Evolutionary conservation across 805 yeast species (phyloP).

Genomic region (Yamadazyma tumulicola): DNA sequence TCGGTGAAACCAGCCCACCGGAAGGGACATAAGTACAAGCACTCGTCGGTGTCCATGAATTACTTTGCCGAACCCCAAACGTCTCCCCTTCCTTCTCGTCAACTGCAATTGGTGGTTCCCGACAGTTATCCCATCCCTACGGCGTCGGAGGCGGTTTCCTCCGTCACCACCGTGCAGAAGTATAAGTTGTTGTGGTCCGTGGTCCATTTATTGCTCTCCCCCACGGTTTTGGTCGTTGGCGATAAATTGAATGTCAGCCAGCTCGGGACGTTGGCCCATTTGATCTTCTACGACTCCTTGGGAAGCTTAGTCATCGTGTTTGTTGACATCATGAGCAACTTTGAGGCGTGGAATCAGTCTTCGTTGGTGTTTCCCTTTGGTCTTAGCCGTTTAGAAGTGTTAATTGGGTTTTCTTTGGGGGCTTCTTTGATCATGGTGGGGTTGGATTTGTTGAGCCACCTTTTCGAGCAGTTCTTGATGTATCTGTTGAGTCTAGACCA

Average conservation of each 20-base stretch:
- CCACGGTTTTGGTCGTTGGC: constrained; percentile 58
- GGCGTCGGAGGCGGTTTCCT: constrained; percentile 54
- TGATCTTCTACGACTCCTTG: constrained; percentile 81
- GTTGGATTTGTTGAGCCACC: constrained; percentile 80
- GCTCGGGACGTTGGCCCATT: constrained; percentile 77
- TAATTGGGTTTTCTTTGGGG: constrained; percentile 82
- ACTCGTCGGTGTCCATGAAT: constrained; percentile 94
- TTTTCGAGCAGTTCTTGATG: constrained; percentile 70
- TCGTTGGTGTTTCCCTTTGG: constrained; percentile 90
- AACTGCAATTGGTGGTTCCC: constrained; percentile 34
- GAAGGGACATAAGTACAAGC: constrained; percentile 93
- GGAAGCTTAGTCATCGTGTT: constrained; percentile 66
- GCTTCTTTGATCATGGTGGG: constrained; percentile 89
- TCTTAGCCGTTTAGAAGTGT: constrained; percentile 82
- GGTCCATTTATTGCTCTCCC: constrained; percentile 53
- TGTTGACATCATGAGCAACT: constrained; percentile 83
- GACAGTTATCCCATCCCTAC: constrained; percentile 72
- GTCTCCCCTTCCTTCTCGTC: constrained; percentile 1
- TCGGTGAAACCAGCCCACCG: constrained; percentile 62
- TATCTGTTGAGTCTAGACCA: constrained; percentile 24
- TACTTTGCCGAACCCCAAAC: constrained; percentile 86
- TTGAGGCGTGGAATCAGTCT: constrained; percentile 84
- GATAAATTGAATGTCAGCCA: constrained; percentile 54
- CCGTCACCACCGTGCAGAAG: constrained; percentile 58
- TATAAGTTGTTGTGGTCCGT: constrained; percentile 56